Evolutionary conservation across 441 rosid species (phyloP), one percentile per base, ranked within the genome.

Genomic region (Daphne laureola): DNA sequence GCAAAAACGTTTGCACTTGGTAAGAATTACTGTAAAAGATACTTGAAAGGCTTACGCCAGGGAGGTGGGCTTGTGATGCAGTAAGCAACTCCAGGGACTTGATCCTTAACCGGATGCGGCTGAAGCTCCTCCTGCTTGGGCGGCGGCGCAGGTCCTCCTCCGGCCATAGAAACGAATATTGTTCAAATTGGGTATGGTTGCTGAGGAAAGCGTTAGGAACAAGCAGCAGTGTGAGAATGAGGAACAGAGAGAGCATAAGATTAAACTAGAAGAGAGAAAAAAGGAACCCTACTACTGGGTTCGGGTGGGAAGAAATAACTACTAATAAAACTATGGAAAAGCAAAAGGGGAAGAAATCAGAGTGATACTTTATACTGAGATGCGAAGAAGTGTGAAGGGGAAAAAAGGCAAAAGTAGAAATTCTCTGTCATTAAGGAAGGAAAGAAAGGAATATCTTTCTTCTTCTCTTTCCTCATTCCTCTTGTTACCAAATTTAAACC

Each of bases 1-100:
- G 11, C 38, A 31, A 31, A 27, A 7, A 31, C 8, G 11, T 7
- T 31, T 31, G 6, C 2, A 9, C 9, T 31, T 31, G 38, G 9
- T 31, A 8, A 31, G 36, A 18, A 18, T 21, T 21, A n/a, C n/a
- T n/a, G n/a, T n/a, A n/a, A n/a, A n/a, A n/a, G n/a, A n/a, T n/a
- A n/a, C n/a, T n/a, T n/a, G n/a, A 49, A 51, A 35, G 48, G 47
- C 73, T 78, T 62, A 81, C 91, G 87, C 85, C 83, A 84, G 61
- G 86, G 86, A 68, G 91, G 91, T 57, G 86, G 91, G 56, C 91
- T 84, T 3, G 86, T 63, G 56, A 77, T 74, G 67, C 91, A 84
- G 64, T 73, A 84, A 53, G 85, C 63, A 55, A 81, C 54, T 42
- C 49, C 58, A n/a, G 80, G 47, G 55, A 84, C 82, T 69, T 84